phyloP scores from a whole-genome alignment of 352 stramenopile genomes.

The Pythium guiyangense region DNA sequence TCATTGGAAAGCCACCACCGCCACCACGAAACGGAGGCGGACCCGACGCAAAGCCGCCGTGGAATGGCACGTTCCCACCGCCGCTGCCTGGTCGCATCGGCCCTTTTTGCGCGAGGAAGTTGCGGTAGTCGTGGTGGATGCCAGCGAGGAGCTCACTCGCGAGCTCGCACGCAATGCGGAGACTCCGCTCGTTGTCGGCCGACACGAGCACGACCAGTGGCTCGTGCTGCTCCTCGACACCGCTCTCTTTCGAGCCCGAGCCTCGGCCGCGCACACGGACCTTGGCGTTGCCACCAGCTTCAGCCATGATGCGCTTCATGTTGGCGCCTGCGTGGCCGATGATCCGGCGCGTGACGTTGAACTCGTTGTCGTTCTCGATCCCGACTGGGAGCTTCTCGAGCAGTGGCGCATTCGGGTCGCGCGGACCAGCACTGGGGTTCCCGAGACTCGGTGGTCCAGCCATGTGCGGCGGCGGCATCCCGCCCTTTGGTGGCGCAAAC shows the following conservation, averaged over 20 bases:
- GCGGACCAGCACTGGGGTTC: background rate
- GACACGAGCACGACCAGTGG: constrained; percentile 83
- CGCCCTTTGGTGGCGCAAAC: constrained; percentile 32
- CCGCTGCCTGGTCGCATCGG: constrained; percentile 9
- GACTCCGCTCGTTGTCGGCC: constrained; percentile 82
- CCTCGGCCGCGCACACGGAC: constrained; percentile 81
- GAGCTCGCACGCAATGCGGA: constrained; percentile 69
- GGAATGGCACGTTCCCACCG: background rate
- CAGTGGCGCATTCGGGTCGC: constrained; percentile 25
- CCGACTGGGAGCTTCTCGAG: constrained; percentile 77
- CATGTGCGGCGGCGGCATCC: constrained; percentile 19
- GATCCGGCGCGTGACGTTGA: constrained; percentile 79
- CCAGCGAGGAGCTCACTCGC: constrained; percentile 55
- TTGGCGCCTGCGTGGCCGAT: constrained; percentile 75
- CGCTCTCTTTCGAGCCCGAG: constrained; percentile 74
- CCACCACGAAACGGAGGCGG: constrained; percentile 16
- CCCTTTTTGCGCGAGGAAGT: constrained; percentile 40
- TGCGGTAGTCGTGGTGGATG: constrained; percentile 78
- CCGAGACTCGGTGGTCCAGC: background rate
- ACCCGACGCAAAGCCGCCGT: background rate
- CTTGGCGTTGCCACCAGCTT: constrained; percentile 76
- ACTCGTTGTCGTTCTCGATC: constrained; percentile 85
- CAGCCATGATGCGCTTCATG: constrained; percentile 86
- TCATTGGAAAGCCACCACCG: constrained; percentile 3
- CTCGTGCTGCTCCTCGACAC: constrained; percentile 63